A percentile compares a stretch with the other conserved stretches of the same genome.
Evolutionary conservation across 2,329 filamentous ascomycete genomes (phyloP).

Genomic region (Cladophialophora carrionii): DNA sequence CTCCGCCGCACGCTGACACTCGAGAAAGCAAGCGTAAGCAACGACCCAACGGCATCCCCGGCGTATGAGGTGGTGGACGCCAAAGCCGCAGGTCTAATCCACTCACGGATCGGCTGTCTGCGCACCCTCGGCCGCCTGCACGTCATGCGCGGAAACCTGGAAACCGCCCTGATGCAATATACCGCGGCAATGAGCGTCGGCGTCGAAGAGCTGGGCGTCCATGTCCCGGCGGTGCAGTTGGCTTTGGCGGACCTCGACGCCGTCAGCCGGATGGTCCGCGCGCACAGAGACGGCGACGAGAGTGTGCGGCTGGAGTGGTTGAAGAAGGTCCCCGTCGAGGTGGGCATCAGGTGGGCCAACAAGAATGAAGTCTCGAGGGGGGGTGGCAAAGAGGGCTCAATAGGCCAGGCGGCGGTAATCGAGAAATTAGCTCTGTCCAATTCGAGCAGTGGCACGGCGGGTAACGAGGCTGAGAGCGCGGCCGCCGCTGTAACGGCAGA

Average conservation of each 20-base stretch:
- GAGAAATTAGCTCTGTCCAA: background rate
- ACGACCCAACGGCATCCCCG: background rate
- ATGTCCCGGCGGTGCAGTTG: conserved; percentile 20
- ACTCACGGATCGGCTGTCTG: conserved; percentile 22
- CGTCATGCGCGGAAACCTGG: conserved; percentile 15
- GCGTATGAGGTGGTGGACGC: background rate
- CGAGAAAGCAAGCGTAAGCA: background rate
- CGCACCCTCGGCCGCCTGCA: conserved; percentile 26
- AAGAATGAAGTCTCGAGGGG: background rate
- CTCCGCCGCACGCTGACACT: conserved; percentile 18
- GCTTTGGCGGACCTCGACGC: conserved; percentile 21
- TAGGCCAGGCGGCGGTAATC: background rate
- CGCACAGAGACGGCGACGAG: background rate
- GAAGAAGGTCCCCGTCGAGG: background rate
- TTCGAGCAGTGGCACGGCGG: background rate
- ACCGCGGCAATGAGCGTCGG: conserved; percentile 17
- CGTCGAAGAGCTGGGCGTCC: conserved; percentile 17
- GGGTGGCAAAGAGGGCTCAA: background rate
- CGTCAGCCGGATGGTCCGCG: conserved; percentile 8
- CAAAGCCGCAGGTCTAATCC: conserved; percentile 6
- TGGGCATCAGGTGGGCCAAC: background rate
- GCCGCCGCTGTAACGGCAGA: too few species aligned
- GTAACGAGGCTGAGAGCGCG: background rate
- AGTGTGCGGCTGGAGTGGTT: background rate
- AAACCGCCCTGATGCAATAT: conserved; percentile 23